Evolutionary conservation across 108 stramenopile genomes (phyloP).

Genomic region (Skeletonema menzelii): DNA sequence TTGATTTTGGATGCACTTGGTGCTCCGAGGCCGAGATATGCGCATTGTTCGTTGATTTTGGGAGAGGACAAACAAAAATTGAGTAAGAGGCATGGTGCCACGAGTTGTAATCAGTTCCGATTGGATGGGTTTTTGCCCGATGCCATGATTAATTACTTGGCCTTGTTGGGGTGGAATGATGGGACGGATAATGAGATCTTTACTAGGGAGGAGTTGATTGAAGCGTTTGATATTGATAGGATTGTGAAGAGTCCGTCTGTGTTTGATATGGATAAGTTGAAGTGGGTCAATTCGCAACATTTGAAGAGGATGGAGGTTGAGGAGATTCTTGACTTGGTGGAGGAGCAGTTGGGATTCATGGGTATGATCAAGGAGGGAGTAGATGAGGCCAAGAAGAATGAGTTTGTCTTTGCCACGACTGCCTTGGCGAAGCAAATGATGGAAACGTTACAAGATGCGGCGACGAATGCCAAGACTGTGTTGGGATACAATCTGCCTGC

Average conservation of each 20-base stretch:
- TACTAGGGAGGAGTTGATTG: constrained; percentile 92
- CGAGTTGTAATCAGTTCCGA: constrained; percentile 94
- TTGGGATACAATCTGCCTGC: constrained; percentile 79
- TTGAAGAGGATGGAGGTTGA: constrained; percentile 73
- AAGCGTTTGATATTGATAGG: constrained; percentile 89
- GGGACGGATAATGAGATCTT: constrained; percentile 98
- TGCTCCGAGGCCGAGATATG: constrained; percentile 89
- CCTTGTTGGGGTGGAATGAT: constrained; percentile 96
- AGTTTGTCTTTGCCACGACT: constrained; percentile 79
- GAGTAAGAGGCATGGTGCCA: constrained; percentile 96
- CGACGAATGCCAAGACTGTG: constrained; percentile 75
- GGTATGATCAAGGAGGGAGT: constrained; percentile 61
- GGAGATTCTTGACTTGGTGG: constrained; percentile 64
- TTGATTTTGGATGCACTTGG: constrained; percentile 89
- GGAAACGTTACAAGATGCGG: constrained; percentile 91
- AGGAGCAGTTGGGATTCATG: constrained; percentile 68
- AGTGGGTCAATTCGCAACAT: constrained; percentile 96
- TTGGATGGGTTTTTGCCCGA: constrained; percentile 93
- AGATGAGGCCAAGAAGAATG: constrained; percentile 27
- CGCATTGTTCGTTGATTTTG: constrained; percentile 96
- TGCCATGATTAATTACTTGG: constrained; percentile 96
- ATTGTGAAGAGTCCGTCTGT: constrained; percentile 94
- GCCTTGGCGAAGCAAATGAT: constrained; percentile 87
- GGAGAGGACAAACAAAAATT: constrained; percentile 97
- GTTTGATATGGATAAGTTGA: constrained; percentile 96